Evolutionary conservation across 805 yeast species (phyloP).

Genomic region (Ogataea minuta): DNA sequence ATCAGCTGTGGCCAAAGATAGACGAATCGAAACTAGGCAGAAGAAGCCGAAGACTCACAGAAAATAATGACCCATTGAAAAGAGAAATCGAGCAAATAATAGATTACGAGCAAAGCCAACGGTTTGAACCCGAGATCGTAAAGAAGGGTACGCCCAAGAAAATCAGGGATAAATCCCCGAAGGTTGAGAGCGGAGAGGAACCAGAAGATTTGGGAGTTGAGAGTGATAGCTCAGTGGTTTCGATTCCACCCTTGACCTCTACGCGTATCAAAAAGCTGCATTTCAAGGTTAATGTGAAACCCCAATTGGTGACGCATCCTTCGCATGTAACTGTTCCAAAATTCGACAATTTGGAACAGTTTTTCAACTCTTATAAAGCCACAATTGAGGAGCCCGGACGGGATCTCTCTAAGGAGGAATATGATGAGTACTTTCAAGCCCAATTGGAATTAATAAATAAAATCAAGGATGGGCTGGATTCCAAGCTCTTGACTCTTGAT

Average conservation of each 20-base stretch:
- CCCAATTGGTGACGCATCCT: conserved; percentile 59
- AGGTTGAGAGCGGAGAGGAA: conserved; percentile 6
- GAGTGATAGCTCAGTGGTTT: conserved; percentile 19
- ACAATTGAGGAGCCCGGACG: conserved; percentile 48
- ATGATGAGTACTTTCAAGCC: conserved; percentile 49
- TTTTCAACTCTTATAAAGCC: conserved; percentile 53
- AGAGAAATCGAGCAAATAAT: conserved; percentile 21
- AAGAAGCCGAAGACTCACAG: conserved; percentile 25
- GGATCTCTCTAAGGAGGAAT: conserved; percentile 60
- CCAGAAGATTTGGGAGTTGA: conserved; percentile 6
- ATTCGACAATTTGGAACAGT: conserved; percentile 40
- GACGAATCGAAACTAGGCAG: conserved; percentile 25
- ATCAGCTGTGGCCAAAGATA: conserved; percentile 40
- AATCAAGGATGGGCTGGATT: conserved; percentile 47
- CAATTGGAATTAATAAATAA: conserved; percentile 46
- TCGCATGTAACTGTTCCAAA: conserved; percentile 49
- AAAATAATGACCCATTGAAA: conserved; percentile 25
- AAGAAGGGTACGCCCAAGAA: conserved; percentile 3
- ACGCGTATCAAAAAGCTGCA: conserved; percentile 23
- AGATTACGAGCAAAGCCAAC: conserved; percentile 2
- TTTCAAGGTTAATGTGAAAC: conserved; percentile 38
- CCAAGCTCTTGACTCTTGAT: conserved; percentile 45
- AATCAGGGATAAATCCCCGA: conserved; percentile 1
- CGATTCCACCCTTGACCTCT: conserved; percentile 24
- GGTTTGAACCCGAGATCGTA: neutral